These are phyloP conservation scores for Starmerella vitae DNA, from an alignment of 805 yeast genomes.

Conservation along the genomic window DNA sequence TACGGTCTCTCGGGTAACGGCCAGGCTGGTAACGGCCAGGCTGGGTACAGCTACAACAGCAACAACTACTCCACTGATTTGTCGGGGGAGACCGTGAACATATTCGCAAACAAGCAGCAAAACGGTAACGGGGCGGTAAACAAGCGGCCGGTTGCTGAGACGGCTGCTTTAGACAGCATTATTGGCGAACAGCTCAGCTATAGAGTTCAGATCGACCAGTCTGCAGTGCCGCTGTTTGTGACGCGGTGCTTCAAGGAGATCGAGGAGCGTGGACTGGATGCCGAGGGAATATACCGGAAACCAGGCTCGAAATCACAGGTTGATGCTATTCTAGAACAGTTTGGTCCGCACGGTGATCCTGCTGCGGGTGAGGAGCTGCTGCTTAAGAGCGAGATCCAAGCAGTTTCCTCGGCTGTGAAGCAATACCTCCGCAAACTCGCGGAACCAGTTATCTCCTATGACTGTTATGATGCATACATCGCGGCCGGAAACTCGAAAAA, in stretches of 20 bases:
- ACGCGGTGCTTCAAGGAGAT: slow-evolving; percentile 61
- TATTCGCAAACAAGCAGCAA: background rate
- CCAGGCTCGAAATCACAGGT: slow-evolving; percentile 70
- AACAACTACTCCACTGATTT: slow-evolving; percentile 1
- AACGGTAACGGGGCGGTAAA: background rate
- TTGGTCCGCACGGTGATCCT: slow-evolving; percentile 25
- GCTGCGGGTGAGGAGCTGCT: slow-evolving; percentile 28
- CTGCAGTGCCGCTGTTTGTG: slow-evolving; percentile 52
- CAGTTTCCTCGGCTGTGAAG: slow-evolving; percentile 74
- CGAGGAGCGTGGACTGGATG: slow-evolving; percentile 57
- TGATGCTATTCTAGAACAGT: slow-evolving; percentile 32
- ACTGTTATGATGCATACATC: slow-evolving; percentile 53
- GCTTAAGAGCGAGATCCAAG: slow-evolving; percentile 58
- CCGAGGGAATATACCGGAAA: slow-evolving; percentile 83
- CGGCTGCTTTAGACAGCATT: slow-evolving; percentile 1
- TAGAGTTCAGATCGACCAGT: slow-evolving; percentile 49
- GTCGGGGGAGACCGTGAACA: background rate
- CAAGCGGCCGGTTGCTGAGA: background rate
- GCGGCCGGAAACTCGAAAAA: slow-evolving; percentile 34
- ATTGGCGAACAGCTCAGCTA: slow-evolving; percentile 42
- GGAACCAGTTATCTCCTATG: slow-evolving; percentile 67
- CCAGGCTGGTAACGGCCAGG: background rate
- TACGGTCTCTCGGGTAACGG: too few relatives aligned
- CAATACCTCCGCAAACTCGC: slow-evolving; percentile 75
- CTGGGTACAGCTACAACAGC: slow-evolving; percentile 1